Evolutionary conservation across 2,329 filamentous ascomycete species (phyloP), one percentile per base, ranked within the genome.

Genomic region (Botrytis squamosa): DNA sequence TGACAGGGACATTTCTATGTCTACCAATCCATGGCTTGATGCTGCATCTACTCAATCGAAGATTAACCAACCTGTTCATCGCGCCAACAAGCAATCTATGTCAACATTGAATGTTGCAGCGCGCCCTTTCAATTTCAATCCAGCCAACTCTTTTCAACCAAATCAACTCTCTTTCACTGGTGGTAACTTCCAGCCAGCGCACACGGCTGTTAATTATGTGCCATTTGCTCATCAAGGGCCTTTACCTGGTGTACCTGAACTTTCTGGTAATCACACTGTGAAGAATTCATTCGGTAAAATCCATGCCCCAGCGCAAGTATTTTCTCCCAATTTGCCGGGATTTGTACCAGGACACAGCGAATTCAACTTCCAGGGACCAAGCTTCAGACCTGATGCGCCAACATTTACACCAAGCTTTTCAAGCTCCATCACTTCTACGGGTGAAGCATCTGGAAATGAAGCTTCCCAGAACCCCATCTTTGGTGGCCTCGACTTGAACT

Each of bases 21-120:
- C 83, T 4, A 91, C 87, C 81, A 92, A 92, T 79, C 89, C 89
- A 18, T 92, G 90, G 90, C 85, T 85, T 40, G 87, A 90, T 68
- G 81, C 83, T 10, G 82, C 84, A 40, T 84, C 86, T 78, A 81
- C 60, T 78, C 83, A 40, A 81, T 81, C 63, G 82, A 82, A 77
- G 79, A 81, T 40, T 78, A 72, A 84, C 62, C 84, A 83, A 25
- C 83, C 85, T 18, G 88, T 87, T 76, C 92, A 94, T 79, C 87
- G 85, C 29, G 91, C 90, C 80, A 59, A 60, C 33, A 93, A 92
- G 78, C 85, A 90, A 4, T 95, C 90, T 0, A 82, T 91, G 62
- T 93, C 94, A 0, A 95, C 91, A 77, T 88, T 98, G 78, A 98
- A 98, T 79, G 94, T 97, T 44, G 89, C 92, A 75, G 95, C 95